These are phyloP conservation scores for Cryptosporidium felis DNA, from an alignment of 169 alveolate genomes.

Conservation along the genomic window DNA sequence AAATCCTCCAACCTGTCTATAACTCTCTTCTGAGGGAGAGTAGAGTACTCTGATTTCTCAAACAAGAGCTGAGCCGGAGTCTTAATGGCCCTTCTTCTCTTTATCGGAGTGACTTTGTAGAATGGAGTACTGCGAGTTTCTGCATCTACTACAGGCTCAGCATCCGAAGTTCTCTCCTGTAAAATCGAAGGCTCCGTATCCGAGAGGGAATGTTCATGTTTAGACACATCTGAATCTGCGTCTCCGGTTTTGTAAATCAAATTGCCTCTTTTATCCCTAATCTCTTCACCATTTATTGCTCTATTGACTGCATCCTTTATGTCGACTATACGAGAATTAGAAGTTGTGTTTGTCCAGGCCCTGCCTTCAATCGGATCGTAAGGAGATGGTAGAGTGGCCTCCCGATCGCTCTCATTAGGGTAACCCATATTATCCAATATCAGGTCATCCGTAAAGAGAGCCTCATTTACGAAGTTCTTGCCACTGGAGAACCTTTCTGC, in stretches of 20 bases:
- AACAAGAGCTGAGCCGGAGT: slow-evolving; percentile 19
- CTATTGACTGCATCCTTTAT: neutral
- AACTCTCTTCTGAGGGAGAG: slow-evolving; percentile 45
- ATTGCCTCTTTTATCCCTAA: neutral
- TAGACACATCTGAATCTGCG: too few species aligned
- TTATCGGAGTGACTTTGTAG: neutral
- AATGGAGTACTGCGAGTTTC: too few species aligned
- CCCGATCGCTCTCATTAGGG: neutral
- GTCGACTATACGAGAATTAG: neutral
- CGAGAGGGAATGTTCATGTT: too few species aligned
- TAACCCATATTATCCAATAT: neutral
- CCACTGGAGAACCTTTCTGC: neutral
- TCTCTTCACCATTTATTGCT: neutral
- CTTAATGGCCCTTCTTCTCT: neutral
- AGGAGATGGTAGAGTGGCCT: neutral
- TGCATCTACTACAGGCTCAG: too few species aligned
- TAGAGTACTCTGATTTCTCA: slow-evolving; percentile 30
- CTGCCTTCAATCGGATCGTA: slow-evolving; percentile 54
- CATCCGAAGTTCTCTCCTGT: too few species aligned
- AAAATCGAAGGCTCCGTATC: too few species aligned
- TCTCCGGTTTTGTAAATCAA: too few species aligned
- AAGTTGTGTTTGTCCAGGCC: neutral
- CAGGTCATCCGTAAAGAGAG: slow-evolving; percentile 10
- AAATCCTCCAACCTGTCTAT: slow-evolving; percentile 18
- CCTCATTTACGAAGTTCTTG: slow-evolving; percentile 20